Base-by-base conservation (phyloP, 75 land plant genomes). In the Pseudotsuga menziesii region DNA sequence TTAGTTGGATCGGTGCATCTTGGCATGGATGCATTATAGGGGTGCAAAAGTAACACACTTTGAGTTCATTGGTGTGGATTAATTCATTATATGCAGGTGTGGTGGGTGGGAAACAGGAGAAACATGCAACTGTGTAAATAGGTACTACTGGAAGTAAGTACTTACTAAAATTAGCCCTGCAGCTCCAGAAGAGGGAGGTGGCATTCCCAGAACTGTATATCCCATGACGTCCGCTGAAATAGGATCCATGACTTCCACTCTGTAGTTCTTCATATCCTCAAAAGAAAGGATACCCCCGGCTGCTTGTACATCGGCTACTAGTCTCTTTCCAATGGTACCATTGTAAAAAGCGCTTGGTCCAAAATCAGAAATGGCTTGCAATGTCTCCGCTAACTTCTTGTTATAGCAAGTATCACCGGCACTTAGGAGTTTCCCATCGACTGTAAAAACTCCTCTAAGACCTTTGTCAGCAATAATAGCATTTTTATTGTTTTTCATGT, bases 171-270 rank as follows among this genome's bases (percentile, higher is more conserved):
- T 54, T 25, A 96, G 74, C 15, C 90, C 90, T 17, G 89, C 78
- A 0, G 94, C 95, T 67, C 97, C 99, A 77, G 97, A 94, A 60
- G 99, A 93, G 67, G 99, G 97, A 48, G 93, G 94, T 2, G 97
- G 99, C 99, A 96, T 94, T 59, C 99, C 93, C 55, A 87, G 62
- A 9, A 94, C 74, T 11, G 89, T 87, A 77, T 87, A 90, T 9
- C 94, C 97, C 92, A 91, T 87, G 13, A 73, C 81, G 58, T 96
- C 81, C 16, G 82, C 84, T 14, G 79, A 70, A 78, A 91, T 69
- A 14, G 99, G 94, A 39, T 88, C 82, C 12, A 72, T 86, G 12
- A 90, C 85, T 27, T 80, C 81, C 2, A 90, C 93, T 74, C 39
- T 78, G 67, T 96, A 96, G 22, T 79, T 80, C 78, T 80, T 82